phyloP scores from a whole-genome alignment of 495 filamentous ascomycete species.

The Astrothelium subdiscretum region DNA sequence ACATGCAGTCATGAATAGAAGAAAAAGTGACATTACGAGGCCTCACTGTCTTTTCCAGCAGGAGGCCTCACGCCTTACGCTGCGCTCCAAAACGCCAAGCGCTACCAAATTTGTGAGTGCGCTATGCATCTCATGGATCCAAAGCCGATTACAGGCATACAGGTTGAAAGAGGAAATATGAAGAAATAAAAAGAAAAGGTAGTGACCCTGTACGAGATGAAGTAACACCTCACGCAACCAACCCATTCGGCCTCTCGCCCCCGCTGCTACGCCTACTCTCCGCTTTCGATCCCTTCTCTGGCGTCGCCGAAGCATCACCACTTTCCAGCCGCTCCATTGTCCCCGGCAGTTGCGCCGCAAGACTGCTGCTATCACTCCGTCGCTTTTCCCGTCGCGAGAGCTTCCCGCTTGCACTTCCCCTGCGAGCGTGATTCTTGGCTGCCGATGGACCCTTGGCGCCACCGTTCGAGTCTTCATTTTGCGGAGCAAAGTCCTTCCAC shows the following conservation, averaged over 20 bases:
- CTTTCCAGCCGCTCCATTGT: not conserved
- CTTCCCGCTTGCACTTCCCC: not conserved
- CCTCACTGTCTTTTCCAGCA: not conserved
- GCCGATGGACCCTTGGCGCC: not conserved
- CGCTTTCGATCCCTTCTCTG: not conserved
- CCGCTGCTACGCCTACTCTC: not conserved
- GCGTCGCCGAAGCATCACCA: not conserved
- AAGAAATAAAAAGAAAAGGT: not conserved
- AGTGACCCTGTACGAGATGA: not conserved
- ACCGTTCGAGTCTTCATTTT: constrained; percentile 3
- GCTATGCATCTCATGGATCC: not conserved
- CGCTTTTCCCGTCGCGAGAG: not conserved
- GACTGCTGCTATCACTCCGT: not conserved
- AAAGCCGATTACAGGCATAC: not conserved
- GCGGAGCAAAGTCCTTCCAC: constrained; percentile 63
- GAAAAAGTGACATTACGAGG: not conserved
- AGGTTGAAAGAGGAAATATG: not conserved
- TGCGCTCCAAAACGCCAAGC: not conserved
- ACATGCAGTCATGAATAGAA: not conserved
- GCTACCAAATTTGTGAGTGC: not conserved
- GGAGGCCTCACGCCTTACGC: not conserved
- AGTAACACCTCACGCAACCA: not conserved
- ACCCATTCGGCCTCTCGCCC: not conserved
- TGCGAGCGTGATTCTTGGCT: constrained; percentile 6
- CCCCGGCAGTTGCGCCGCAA: not conserved